Conservation (phyloP, 2,329 filamentous ascomycete species). For the Harringtonia lauricola region DNA sequence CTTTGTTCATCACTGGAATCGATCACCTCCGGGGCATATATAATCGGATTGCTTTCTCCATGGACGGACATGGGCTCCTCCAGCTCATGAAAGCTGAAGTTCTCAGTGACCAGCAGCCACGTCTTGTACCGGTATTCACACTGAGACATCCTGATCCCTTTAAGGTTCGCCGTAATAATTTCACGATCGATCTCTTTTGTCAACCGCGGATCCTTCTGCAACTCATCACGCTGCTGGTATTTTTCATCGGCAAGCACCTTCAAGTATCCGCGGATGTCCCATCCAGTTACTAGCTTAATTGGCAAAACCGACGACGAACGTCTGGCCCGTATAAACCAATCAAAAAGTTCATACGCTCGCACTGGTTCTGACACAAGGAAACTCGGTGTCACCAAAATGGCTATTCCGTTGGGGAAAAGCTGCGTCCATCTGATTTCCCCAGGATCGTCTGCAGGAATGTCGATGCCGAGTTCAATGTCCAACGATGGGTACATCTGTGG, state of each 20-base stretch:
- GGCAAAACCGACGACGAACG: constrained; percentile 7
- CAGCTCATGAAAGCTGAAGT: constrained; percentile 16
- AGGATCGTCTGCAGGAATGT: constrained; percentile 9
- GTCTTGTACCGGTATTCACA: constrained; percentile 12
- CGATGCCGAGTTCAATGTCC: neutral
- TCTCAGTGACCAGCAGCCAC: constrained; percentile 11
- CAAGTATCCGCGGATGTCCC: constrained; percentile 24
- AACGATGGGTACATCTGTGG: constrained; percentile 20
- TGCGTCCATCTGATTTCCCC: constrained; percentile 25
- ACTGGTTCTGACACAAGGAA: constrained; percentile 35
- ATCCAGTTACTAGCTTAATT: constrained; percentile 23
- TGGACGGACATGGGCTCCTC: constrained; percentile 14
- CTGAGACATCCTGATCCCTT: constrained; percentile 15
- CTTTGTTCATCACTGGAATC: constrained; percentile 50
- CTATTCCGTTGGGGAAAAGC: constrained; percentile 32
- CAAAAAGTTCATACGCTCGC: constrained; percentile 24
- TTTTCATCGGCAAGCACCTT: constrained; percentile 24
- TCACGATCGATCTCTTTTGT: constrained; percentile 9
- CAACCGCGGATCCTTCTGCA: constrained; percentile 11
- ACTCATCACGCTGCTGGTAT: constrained; percentile 11
- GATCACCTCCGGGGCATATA: constrained; percentile 35
- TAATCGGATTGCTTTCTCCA: constrained; percentile 26
- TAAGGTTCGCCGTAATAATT: constrained; percentile 15
- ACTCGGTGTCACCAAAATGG: constrained; percentile 37
- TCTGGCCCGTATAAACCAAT: constrained; percentile 24